Evolutionary conservation across 306 rosid species (phyloP), one percentile per base, ranked within the genome.

Genomic region (Mucuna pruriens): DNA sequence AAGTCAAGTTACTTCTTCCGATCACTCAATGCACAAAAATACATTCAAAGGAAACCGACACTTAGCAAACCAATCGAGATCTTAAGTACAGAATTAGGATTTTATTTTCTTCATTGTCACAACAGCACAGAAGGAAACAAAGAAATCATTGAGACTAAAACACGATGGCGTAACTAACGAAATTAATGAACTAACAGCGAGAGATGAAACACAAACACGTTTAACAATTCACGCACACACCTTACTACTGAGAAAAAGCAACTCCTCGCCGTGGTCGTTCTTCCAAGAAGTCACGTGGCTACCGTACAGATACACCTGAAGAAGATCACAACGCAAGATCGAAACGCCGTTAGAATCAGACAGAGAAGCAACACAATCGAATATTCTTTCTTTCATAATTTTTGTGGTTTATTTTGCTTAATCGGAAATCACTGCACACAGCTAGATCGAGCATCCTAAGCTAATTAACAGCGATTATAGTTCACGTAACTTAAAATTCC

Each of bases 231-330:
- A 7, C 16, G 4, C 12, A 63, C 78, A 51, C 71, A 95, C 99
- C 99, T 95, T 90, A 84, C 76, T 93, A 75, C 99, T 95, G 82
- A 95, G 94, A 84, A 93, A 95, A 55, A 93, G 96, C 90, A 95
- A 81, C 75, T 95, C 99, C 85, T 93, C 98, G 78, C 93, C 92
- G 20, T 87, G 94, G 48, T 95, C 98, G 86, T 91, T 95, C 88
- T 95, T 95, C 99, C 99, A 95, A 29, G 99, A 95, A 68, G 99
- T 95, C 89, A 95, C 97, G 31, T 95, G 99, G 63, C 82, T 93
- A 33, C 99, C 99, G 76, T 93, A 95, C 55, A 95, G 51, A 73
- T 91, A 91, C 29, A 95, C 96, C 99, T 95, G 89, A 75, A 77
- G 75, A 77, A 71, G 83, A 85, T 51, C 73, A 60, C 71, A 54